Evolutionary conservation across 140 eudicot genomes (phyloP), one percentile per base, ranked within the genome.

Genomic region (Flaveria floridana): DNA sequence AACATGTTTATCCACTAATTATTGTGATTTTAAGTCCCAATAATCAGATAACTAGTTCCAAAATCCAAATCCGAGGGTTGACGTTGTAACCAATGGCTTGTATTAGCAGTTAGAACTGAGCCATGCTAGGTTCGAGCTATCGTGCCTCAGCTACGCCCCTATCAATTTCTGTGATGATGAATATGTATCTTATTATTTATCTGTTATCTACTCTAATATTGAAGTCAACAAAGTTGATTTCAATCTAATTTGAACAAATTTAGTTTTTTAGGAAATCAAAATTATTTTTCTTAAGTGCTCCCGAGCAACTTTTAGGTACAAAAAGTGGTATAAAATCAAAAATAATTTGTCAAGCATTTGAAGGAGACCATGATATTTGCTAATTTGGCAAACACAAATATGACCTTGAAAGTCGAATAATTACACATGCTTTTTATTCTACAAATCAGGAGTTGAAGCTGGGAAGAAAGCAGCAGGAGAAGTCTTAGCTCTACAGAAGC

Each of bases 381-480:
- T 20, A 46, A 26, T 70, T 28, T 77, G 71, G 25, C 72, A 78
- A 69, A 42, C 41, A 15, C 68, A 65, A 76, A 66, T 68, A 56
- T 76, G 53, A 70, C 70, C 46, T 26, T 19, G 14, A 44, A 69
- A 41, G 50, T 14, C 56, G 18, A 64, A 64, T 4, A 2, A 18
- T 59, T 50, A 46, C 15, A 11, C 44, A 25, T 16, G 48, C 72
- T 28, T 70, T 61, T 13, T 7, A 20, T 57, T 6, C 68, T 28
- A 7, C 7, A 50, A 47, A 55, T 56, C 86, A 92, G 97, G 98
- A 71, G 98, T 93, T 80, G 98, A 93, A 78, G 98, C 98, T 44
- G 98, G 97, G 62, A 93, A 93, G 87, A 93, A 88, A 67, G 99
- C 99, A 16, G 99, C 99, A 26, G 99, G 94, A 76, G 99, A 88